Base-by-base conservation (phyloP, 148 eudicot species). In the Camellia sinensis region DNA sequence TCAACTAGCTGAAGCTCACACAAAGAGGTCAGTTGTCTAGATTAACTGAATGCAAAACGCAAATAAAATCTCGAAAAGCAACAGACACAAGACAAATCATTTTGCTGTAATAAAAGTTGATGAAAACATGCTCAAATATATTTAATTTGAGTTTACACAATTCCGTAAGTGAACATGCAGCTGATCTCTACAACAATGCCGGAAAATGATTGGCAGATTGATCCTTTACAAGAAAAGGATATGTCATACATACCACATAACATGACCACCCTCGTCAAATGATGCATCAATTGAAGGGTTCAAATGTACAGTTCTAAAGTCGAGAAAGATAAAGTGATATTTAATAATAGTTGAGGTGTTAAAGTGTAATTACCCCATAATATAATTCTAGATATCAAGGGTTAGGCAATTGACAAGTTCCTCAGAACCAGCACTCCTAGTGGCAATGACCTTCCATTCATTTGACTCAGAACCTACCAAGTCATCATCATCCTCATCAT, bases 361-460 rank as follows among this genome's bases (percentile, higher is more conserved):
- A 29, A 29, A 29, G 37, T 29, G 37, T 29, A 29, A 29, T 29
- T 29, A 29, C 37, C 37, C 37, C 45, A 14, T 54, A 56, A 15
- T 56, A 46, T 69, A 5, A 17, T 21, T 69, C 84, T 88, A 93
- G 61, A 90, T 81, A 80, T 89, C 84, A 77, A 93, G 93, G 57
- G 89, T 86, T 83, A 89, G 93, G 86, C 98, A 95, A 81, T 89
- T 93, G 60, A 95, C 82, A 67, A 95, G 86, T 82, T 95, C 98
- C 5, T 89, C 84, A 54, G 97, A 86, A 53, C 89, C 93, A 82
- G 85, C 86, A 76, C 80, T 77, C 84, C 82, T 89, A 4, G 86
- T 81, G 4, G 97, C 90, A 73, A 95, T 78, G 21, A 89, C 89
- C 63, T 83, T 87, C 98, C 98, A 95, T 22, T 87, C 71, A 75